Base-by-base conservation (phyloP, 768 basidiomycete genomes). In the Kockovaella imperatae region DNA sequence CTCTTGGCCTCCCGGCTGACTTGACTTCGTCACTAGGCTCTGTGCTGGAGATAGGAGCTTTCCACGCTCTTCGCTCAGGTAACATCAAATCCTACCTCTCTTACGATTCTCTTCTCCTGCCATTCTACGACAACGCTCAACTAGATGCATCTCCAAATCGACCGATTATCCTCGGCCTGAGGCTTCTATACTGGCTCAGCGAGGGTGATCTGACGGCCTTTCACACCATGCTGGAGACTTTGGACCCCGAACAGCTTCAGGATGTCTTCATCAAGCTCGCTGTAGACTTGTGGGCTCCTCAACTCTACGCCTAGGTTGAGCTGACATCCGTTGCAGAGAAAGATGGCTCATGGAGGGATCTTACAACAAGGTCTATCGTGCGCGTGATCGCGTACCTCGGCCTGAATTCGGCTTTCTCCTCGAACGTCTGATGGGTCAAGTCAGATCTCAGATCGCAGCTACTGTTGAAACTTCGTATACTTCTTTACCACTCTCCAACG, bases 331-430 rank as follows among this genome's bases (percentile, higher is more conserved):
- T 36, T 11, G 7, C n/a, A 69, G 67, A 14, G 93, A 99, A 70
- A 78, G 86, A 42, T 96, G 91, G 87, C 78, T 97, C 36, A 99
- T 99, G 93, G 93, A 97, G 70, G 93, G 93, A 31, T 86, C 85
- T 62, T 99, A 97, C 71, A 88, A 87, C 73, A 93, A 93, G 70
- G 93, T 96, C 10, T 99, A 91, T 87, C 82, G 86, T 62, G 91
- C 91, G 30, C 80, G 90, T 56, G 86, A 86, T 56, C 83, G 89
- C 60, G 87, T 90, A 1, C 89, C 91, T 1, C 80, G 86, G 30
- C 87, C 89, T 54, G 93, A 97, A 68, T 95, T 95, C 76, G 87
- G 84, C 58, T 86, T 86, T 75, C 88, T 96, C 60, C 81, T 95
- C 8, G 86, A 91, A 64, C 86, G 86, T 59, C 75, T 95, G 62